Base-by-base conservation (phyloP, 768 basidiomycete species). In the Hysterangium stoloniferum region DNA sequence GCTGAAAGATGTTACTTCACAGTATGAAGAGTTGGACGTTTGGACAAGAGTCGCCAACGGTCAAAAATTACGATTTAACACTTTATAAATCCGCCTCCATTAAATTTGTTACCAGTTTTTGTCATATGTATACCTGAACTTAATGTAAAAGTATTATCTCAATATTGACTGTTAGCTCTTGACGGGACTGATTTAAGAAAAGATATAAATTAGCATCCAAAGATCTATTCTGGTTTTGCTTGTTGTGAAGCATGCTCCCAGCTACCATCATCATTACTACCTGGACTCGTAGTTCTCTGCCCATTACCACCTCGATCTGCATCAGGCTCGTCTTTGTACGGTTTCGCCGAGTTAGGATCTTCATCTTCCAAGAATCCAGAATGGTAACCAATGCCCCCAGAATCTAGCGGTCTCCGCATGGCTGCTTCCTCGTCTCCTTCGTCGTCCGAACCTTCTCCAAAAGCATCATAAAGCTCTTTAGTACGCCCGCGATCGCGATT, bases 381-480 rank as follows among this genome's bases (percentile, higher is more conserved):
- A 63, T 92, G 88, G 66, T 84, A 84, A 2, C 73, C 77, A 1
- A 79, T 57, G 22, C 57, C 67, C 1, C 69, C 71, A 11, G 66
- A 68, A 31, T 66, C 65, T 59, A 68, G 66, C 25, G 61, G 64
- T 36, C 33, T 55, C 5, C 74, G 72, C 45, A 94, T 68, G 27
- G 76, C 77, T 0, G 82, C 82, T 55, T 75, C 74, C 61, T 93
- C 92, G 59, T 88, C 79, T 12, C 69, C 80, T 13, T 84, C 85
- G 38, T 89, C 86, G 54, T 90, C 92, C 27, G 84, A 86, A 24
- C 82, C 75, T 61, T 92, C 91, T 31, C 91, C 92, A 67, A 98
- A 98, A 15, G 95, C 94, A 66, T 98, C 93, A 60, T 97, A 98
- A 54, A 99, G 62, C 66, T 97, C 95, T 68, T 86, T 86, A 44